Evolutionary conservation across 345 rosid species (phyloP), one percentile per base, ranked within the genome.

Genomic region (Tarenaya hassleriana): DNA sequence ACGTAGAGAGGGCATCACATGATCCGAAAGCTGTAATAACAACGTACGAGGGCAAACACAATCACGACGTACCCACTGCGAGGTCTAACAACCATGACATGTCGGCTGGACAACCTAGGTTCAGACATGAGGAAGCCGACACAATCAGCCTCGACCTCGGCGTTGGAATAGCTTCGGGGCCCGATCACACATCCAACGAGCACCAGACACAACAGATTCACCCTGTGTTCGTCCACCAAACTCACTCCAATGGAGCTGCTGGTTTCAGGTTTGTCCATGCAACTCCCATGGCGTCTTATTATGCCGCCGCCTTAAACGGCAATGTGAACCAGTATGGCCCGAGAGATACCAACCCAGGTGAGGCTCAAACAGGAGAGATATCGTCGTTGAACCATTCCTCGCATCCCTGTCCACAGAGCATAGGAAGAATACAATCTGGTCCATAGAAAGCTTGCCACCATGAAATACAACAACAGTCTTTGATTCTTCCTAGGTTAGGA

Each of bases 11-110:
- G 66, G 99, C 99, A 67, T 88, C 97, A 14, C 97, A 94, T 62
- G 99, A 92, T 64, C 95, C 82, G 4, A 94, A 94, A 71, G 99
- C 99, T 16, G 97, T 94, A 32, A 88, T 94, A 61, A 94, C 99
- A 62, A 86, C 99, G 48, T 94, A 94, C 24, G 99, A 94, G 70
- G 99, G 99, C 41, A 94, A 88, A 58, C 99, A 94, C 77, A 83
- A 83, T 57, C 99, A 92, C 34, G 95, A 85, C 53, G 97, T 88
- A 27, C 99, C 99, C 21, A 66, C 75, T 17, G 85, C 94, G 62
- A 83, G 68, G 75, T 68, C 62, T 46, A 75, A 71, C 64, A 80
- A 69, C 71, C 88, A 83, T 21, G 94, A 79, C 39, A 40, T 71
- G 13, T 61, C 73, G 10, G 59, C 51, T 47, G 81, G 71, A 20